Base-by-base conservation (phyloP, 371 early-diverging fungal species). In the Haplosporangium sp. region DNA sequence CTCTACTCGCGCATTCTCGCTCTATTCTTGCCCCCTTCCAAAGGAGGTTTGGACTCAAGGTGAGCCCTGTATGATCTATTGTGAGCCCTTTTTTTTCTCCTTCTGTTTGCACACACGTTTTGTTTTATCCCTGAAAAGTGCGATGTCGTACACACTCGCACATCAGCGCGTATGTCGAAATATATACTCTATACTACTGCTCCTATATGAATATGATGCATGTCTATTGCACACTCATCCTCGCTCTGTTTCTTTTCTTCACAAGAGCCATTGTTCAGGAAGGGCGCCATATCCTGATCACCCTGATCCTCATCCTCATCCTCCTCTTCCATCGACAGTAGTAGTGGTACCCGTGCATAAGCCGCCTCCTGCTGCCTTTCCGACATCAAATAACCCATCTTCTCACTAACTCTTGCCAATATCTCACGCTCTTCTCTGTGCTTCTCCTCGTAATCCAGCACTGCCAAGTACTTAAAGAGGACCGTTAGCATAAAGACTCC, bases 401-500 rank as follows among this genome's bases (percentile, higher is more conserved):
- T 56, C 21, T 55, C 55, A 18, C 42, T 11, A 16, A 9, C 37
- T 13, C 38, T 11, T 16, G 40, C 5, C 36, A 11, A 13, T 18
- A 59, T n/a, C 11, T 16, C 36, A 36, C 55, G 36, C 9, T 42
- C 42, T 42, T 59, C 62, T 41, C 59, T 20, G 23, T 45, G 38
- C 21, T 18, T 7, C 11, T 62, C 59, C 23, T 58, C 42, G 12
- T 38, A 56, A 48, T 63, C 63, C 43, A 63, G 16, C 13, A 62
- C 52, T 41, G 60, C 60, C 55, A 73, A n/a, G 48, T 67, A 58
- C 45, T 59, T 67, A 59, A 73, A 73, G 13, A 73, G 37, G 14
- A 73, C 43, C 36, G 67, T 67, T 16, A 73, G 45, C 21, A 67
- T 21, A 10, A 73, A 29, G 16, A 73, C 73, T 14, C 73, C 63